Evolutionary conservation across 495 filamentous ascomycete species (phyloP).

Genomic region (Penicillium psychrofluorescens): DNA sequence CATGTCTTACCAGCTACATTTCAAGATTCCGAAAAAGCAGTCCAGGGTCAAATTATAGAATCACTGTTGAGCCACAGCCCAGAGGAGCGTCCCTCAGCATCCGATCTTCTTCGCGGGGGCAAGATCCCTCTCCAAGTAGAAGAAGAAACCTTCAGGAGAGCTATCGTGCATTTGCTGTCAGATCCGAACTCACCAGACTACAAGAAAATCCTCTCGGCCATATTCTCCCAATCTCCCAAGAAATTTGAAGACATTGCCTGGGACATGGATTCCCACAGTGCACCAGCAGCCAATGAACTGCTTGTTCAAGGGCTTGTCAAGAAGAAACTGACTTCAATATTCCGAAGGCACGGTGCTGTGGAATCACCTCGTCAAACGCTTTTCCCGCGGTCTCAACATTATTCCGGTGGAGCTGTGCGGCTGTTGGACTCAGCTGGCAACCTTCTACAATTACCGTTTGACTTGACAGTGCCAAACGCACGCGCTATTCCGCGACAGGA

Average conservation of each 20-base stretch:
- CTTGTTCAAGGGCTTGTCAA: constrained; percentile 70
- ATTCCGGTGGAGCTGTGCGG: constrained; percentile 64
- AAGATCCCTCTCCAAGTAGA: constrained; percentile 86
- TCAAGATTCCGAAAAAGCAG: constrained; percentile 61
- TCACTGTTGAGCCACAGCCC: constrained; percentile 76
- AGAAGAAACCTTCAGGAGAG: constrained; percentile 78
- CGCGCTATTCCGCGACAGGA: constrained; percentile 71
- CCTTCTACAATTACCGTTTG: constrained; percentile 82
- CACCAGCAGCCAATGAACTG: constrained; percentile 53
- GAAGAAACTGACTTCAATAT: constrained; percentile 67
- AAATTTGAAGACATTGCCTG: constrained; percentile 81
- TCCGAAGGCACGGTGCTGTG: constrained; percentile 86
- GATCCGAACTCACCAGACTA: constrained; percentile 84
- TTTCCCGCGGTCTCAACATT: constrained; percentile 75
- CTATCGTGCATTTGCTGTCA: constrained; percentile 65
- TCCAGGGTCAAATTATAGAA: constrained; percentile 68
- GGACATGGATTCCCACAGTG: constrained; percentile 59
- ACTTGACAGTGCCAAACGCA: constrained; percentile 85
- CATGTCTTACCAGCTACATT: constrained; percentile 69
- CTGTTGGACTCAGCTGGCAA: constrained; percentile 78
- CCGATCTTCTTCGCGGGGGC: constrained; percentile 78
- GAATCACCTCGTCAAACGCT: constrained; percentile 66
- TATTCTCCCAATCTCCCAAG: constrained; percentile 69
- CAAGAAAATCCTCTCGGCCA: constrained; percentile 73
- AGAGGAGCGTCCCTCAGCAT: constrained; percentile 73